Conservation (phyloP, 176 grass and related monocot genomes). For the Dendrocalamus sinicus region DNA sequence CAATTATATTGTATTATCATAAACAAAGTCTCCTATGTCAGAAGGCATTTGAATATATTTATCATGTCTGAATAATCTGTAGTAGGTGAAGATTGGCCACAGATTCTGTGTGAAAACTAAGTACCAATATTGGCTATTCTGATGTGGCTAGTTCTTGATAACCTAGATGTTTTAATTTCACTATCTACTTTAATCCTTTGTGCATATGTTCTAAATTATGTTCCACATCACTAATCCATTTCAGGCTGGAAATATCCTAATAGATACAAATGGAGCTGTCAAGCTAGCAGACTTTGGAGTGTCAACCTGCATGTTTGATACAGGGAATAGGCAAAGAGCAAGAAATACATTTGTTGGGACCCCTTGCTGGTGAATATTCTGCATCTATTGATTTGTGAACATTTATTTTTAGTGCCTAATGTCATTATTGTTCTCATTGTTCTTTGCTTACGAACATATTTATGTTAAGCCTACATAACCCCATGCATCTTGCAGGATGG, state of each 20-base stretch:
- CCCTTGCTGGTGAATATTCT: slow-evolving; percentile 78
- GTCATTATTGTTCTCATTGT: slow-evolving; percentile 26
- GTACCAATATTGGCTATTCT: background rate
- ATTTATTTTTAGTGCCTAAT: slow-evolving; percentile 30
- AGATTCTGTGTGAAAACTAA: background rate
- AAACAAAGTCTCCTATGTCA: background rate
- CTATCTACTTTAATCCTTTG: slow-evolving; percentile 12
- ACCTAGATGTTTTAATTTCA: slow-evolving; percentile 17
- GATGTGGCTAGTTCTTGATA: slow-evolving; percentile 16
- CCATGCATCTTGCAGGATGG: slow-evolving; percentile 74
- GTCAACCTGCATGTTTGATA: slow-evolving; percentile 96
- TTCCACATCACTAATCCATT: slow-evolving; percentile 56
- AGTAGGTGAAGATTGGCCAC: background rate
- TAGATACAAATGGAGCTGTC: slow-evolving; percentile 93
- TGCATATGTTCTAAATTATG: slow-evolving; percentile 50
- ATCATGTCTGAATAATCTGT: background rate
- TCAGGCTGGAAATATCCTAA: slow-evolving; percentile 98
- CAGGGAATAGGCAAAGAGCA: slow-evolving; percentile 88
- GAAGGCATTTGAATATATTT: slow-evolving; percentile 7
- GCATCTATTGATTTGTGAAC: slow-evolving; percentile 28
- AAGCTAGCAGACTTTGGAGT: slow-evolving; percentile 97
- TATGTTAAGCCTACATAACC: slow-evolving; percentile 42
- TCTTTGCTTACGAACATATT: slow-evolving; percentile 27
- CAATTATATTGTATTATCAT: background rate
- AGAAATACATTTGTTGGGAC: slow-evolving; percentile 99